These are phyloP conservation scores for Penicillium macrosclerotiorum DNA, from an alignment of 495 filamentous ascomycete species.

Conservation along the genomic window DNA sequence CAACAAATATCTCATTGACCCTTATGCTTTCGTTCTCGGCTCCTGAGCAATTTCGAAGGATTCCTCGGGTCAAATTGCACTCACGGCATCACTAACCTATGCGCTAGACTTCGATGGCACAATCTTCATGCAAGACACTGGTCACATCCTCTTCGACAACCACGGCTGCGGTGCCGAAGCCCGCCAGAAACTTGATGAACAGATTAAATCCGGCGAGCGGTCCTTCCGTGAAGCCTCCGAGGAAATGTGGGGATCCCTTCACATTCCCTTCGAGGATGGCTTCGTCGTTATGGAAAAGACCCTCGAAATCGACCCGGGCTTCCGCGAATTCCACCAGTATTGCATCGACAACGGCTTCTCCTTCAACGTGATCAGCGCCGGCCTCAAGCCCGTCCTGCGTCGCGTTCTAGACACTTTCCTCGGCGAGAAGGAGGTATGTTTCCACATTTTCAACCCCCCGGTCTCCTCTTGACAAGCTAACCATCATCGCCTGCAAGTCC, in stretches of 20 bases:
- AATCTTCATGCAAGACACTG: conserved; percentile 78
- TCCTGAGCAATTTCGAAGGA: not conserved
- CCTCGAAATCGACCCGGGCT: conserved; percentile 65
- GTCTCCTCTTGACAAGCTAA: not conserved
- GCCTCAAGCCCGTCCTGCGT: conserved; percentile 63
- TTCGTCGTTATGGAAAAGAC: conserved; percentile 65
- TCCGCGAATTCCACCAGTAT: conserved; percentile 64
- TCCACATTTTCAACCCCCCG: not conserved
- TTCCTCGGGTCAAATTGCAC: not conserved
- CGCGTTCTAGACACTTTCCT: conserved; percentile 63
- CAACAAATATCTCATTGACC: not conserved
- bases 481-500: conserved; percentile 30
- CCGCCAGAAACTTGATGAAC: conserved; percentile 58
- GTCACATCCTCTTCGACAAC: conserved; percentile 69
- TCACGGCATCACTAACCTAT: conserved; percentile 2
- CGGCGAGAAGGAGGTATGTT: conserved; percentile 53
- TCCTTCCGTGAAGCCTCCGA: conserved; percentile 74
- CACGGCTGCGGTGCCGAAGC: conserved; percentile 61
- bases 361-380: conserved; percentile 73
- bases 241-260: conserved; percentile 72
- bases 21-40: not conserved
- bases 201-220: conserved; percentile 65
- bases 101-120: conserved; percentile 69
- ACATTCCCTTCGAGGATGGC: conserved; percentile 70
- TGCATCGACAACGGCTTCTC: conserved; percentile 63